Percentiles rank a stretch among this genome's conserved stretches.
Evolutionary conservation across 805 yeast species (phyloP).

Genomic region (Spathaspora passalidarum): DNA sequence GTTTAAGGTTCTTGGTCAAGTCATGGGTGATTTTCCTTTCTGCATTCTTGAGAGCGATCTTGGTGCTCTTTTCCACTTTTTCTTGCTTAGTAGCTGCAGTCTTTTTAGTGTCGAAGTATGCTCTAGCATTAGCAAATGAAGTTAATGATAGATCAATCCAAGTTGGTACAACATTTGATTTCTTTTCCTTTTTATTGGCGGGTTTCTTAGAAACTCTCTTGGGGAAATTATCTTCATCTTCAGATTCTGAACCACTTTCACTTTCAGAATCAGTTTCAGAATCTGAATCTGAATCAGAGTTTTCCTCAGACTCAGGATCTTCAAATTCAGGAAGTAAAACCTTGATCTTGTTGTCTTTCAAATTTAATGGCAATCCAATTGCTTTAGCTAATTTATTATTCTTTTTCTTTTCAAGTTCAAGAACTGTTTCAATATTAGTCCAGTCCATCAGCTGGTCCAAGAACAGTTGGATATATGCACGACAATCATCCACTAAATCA

Average conservation of each 20-base stretch:
- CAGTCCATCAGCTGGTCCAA: slow-evolving; percentile 90
- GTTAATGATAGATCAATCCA: slow-evolving; percentile 67
- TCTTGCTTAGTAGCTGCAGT: slow-evolving; percentile 72
- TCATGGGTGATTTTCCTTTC: slow-evolving; percentile 75
- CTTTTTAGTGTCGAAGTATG: slow-evolving; percentile 75
- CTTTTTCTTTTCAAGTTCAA: slow-evolving; percentile 68
- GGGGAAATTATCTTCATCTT: slow-evolving; percentile 11
- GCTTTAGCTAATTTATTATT: slow-evolving; percentile 55
- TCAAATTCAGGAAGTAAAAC: slow-evolving; percentile 50
- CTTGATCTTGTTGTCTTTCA: slow-evolving; percentile 64
- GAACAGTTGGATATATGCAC: slow-evolving; percentile 59
- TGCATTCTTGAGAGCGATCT: slow-evolving; percentile 77
- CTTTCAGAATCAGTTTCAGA: slow-evolving; percentile 35
- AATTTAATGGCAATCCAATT: slow-evolving; percentile 66
- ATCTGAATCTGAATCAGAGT: slow-evolving; percentile 32
- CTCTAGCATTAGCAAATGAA: slow-evolving; percentile 85
- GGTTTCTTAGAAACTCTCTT: slow-evolving; percentile 4
- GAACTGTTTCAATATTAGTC: slow-evolving; percentile 78
- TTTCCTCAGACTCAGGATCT: slow-evolving; percentile 12
- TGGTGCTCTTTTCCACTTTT: slow-evolving; percentile 75
- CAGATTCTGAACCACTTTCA: slow-evolving; percentile 18
- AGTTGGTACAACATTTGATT: slow-evolving; percentile 33
- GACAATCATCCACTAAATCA: slow-evolving; percentile 69
- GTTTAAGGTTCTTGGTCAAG: slow-evolving; percentile 56
- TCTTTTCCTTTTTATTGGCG: slow-evolving; percentile 9